Percentiles rank a stretch among this genome's conserved stretches.
These are phyloP conservation scores for Chytriomyces confervae DNA, from an alignment of 192 early-diverging fungal species.

Conservation along the genomic window DNA sequence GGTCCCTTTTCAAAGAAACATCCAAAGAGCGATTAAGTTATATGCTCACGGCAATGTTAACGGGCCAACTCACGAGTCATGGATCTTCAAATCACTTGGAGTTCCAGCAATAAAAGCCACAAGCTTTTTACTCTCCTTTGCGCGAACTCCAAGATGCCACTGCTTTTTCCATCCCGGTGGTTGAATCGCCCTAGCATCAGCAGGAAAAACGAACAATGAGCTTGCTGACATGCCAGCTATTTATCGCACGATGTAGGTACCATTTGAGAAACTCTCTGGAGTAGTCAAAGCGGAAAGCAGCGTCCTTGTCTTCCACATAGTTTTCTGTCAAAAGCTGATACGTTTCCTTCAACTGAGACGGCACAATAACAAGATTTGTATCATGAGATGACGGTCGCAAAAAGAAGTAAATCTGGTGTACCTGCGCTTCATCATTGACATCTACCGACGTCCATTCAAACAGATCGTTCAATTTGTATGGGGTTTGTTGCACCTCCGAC, in stretches of 20 bases:
- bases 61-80: constrained; percentile 60
- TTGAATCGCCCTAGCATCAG: constrained; percentile 75
- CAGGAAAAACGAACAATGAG: neutral
- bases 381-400: neutral
- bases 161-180: constrained; percentile 87
- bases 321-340: constrained; percentile 88
- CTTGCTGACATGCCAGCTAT: neutral
- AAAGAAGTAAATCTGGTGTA: constrained; percentile 37
- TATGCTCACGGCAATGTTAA: neutral
- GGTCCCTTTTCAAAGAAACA: constrained; percentile 18
- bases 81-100: constrained; percentile 79
- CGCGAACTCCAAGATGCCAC: constrained; percentile 96
- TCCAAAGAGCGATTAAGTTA: neutral
- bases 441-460: constrained; percentile 91
- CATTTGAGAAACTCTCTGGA: constrained; percentile 90
- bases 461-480: constrained; percentile 83
- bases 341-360: constrained; percentile 71
- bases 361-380: neutral
- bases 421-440: constrained; percentile 73
- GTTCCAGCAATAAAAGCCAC: constrained; percentile 97
- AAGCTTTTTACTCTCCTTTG: constrained; percentile 75
- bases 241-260: constrained; percentile 47
- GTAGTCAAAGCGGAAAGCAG: constrained; percentile 97
- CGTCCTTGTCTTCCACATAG: constrained; percentile 98
- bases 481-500: constrained; percentile 80